phyloP scores from a whole-genome alignment of 257 asterid genomes.

The Solanum etuberosum region DNA sequence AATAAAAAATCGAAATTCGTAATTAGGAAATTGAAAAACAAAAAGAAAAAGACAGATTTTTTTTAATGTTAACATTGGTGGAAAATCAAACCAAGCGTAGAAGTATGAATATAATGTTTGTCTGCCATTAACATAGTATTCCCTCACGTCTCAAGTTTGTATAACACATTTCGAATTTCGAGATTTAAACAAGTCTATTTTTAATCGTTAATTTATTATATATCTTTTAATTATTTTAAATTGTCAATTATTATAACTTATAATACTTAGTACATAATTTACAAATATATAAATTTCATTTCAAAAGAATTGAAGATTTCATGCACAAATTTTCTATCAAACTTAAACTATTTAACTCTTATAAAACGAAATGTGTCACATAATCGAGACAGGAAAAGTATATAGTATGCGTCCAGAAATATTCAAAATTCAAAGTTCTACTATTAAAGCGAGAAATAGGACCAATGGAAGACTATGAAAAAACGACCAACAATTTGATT shows the following conservation, averaged over 20 bases:
- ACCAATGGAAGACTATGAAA: neutral
- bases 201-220: too few species aligned
- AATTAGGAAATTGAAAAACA: neutral
- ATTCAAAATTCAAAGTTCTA: neutral
- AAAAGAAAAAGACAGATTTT: neutral
- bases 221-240: too few species aligned
- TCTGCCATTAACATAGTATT: too few species aligned
- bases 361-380: too few species aligned
- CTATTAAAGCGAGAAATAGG: neutral
- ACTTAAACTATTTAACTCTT: rapidly evolving
- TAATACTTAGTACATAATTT: too few species aligned
- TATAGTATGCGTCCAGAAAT: neutral
- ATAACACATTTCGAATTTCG: too few species aligned
- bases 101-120: neutral
- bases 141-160: too few species aligned
- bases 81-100: neutral
- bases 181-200: too few species aligned
- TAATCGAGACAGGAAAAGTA: neutral
- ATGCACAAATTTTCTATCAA: too few species aligned
- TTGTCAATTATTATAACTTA: too few species aligned
- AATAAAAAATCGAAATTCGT: neutral
- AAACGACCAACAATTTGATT: neutral
- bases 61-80: neutral
- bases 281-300: too few species aligned
- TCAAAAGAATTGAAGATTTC: too few species aligned